Evolutionary conservation across 1,284 basidiomycete genomes (phyloP).

Genomic region (Neolentinus lepideus): DNA sequence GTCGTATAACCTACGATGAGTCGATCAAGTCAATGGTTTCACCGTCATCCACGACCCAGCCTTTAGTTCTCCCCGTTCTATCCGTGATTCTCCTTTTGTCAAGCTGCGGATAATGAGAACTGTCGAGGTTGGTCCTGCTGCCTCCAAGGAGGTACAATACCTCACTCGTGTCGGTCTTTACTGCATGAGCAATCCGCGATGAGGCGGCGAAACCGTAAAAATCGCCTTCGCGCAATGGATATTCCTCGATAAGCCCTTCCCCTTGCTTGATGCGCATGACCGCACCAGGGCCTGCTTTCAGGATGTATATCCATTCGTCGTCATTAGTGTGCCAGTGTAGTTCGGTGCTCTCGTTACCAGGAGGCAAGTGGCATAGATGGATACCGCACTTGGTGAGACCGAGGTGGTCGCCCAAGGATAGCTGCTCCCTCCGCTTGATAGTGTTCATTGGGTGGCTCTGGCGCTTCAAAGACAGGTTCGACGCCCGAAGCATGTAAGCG

Average conservation of each 20-base stretch:
- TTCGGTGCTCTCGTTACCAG: conserved; percentile 16
- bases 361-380: conserved; percentile 17
- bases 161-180: conserved; percentile 13
- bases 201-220: conserved; percentile 20
- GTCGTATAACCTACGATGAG: too few relatives aligned
- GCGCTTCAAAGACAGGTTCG: neutral
- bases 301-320: conserved; percentile 22
- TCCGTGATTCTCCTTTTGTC: conserved; percentile 10
- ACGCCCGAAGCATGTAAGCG: too few relatives aligned
- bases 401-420: conserved; percentile 17
- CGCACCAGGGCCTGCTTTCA: conserved; percentile 18
- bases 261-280: conserved; percentile 1
- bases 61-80: neutral
- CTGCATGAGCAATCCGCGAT: conserved; percentile 11
- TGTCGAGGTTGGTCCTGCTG: conserved; percentile 16
- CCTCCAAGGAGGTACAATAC: conserved; percentile 20
- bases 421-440: conserved; percentile 11
- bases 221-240: conserved; percentile 16
- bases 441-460: conserved; percentile 4
- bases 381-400: conserved; percentile 19
- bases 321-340: conserved; percentile 20
- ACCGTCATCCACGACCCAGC: neutral
- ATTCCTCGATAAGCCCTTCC: conserved; percentile 14
- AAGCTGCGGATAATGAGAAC: conserved; percentile 14
- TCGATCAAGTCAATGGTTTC: too few relatives aligned